Evolutionary conservation across 1,284 basidiomycete genomes (phyloP).

Genomic region (Phylloboletellus chloephorus): DNA sequence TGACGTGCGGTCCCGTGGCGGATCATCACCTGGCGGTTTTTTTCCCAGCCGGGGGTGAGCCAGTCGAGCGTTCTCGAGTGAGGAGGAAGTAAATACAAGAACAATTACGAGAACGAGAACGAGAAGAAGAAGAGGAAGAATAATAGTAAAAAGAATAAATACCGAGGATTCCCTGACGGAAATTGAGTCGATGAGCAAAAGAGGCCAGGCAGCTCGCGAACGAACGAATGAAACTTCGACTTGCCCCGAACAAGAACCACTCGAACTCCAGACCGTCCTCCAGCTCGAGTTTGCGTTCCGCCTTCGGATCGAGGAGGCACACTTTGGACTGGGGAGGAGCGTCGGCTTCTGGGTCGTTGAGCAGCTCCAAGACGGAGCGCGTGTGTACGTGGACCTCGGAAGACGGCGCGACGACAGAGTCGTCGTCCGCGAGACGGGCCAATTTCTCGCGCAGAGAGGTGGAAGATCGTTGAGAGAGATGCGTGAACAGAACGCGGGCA

Average conservation of each 20-base stretch:
- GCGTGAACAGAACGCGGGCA: conserved; percentile 75
- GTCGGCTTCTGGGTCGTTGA: conserved; percentile 42
- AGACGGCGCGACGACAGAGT: too few species aligned
- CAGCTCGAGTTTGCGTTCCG: conserved; percentile 61
- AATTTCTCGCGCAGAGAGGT: conserved; percentile 50
- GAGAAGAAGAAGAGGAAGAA: too few species aligned
- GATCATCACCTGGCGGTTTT: conserved; percentile 86
- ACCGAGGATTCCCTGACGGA: conserved; percentile 58
- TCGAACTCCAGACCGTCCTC: conserved; percentile 74
- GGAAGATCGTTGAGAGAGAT: conserved; percentile 69
- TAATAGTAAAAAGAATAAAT: too few species aligned
- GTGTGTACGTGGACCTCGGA: conserved; percentile 53
- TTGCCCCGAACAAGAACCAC: conserved; percentile 83
- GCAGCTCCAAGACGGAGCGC: conserved; percentile 60
- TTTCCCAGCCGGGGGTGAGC: conserved; percentile 1
- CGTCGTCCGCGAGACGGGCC: too few species aligned
- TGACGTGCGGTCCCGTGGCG: conserved; percentile 82
- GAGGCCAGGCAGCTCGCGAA: too few species aligned
- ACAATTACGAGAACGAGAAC: too few species aligned
- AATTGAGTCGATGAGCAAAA: conserved; percentile 7
- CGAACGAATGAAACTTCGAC: conserved; percentile 17
- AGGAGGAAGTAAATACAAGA: too few species aligned
- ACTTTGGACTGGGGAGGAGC: conserved; percentile 60
- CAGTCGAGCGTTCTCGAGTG: background rate
- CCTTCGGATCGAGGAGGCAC: conserved; percentile 87